A percentile compares a stretch with the other conserved stretches of the same genome.
These are phyloP conservation scores for Mrakiaceae sp. DNA, from an alignment of 1,284 basidiomycete genomes.

Conservation along the genomic window DNA sequence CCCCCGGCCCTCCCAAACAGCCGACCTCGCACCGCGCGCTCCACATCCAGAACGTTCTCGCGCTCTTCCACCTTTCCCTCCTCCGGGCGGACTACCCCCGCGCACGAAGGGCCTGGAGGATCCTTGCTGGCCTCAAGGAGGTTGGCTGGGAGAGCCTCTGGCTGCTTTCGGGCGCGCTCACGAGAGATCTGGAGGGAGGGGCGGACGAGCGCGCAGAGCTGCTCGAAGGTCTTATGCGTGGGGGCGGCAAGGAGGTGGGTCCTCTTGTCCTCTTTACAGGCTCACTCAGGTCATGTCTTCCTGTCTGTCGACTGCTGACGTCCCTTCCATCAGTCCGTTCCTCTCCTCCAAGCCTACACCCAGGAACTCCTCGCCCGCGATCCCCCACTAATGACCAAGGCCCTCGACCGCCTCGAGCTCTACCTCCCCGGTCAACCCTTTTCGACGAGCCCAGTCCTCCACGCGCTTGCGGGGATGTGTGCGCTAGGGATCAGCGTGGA, in stretches of 20 bases:
- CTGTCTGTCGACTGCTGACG: background rate
- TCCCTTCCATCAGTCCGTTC: background rate
- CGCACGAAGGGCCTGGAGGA: background rate
- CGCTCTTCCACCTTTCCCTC: constrained; percentile 9
- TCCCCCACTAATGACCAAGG: background rate
- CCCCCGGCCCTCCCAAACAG: background rate
- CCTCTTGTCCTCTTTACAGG: background rate
- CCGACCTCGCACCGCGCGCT: background rate
- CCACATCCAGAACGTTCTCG: background rate
- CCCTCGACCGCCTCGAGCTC: constrained; percentile 11
- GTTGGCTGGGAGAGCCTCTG: background rate
- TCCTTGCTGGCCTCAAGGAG: background rate
- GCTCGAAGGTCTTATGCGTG: constrained; percentile 6
- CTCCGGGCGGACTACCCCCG: background rate
- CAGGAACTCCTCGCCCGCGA: constrained; percentile 2
- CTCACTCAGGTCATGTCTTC: too few species aligned
- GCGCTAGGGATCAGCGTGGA: constrained; percentile 4
- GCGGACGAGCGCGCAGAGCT: background rate
- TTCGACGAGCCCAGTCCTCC: constrained; percentile 3
- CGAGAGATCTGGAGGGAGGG: background rate
- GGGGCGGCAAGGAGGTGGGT: constrained; percentile 4
- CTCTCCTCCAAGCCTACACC: constrained; percentile 5
- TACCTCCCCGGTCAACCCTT: constrained; percentile 9
- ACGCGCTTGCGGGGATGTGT: constrained; percentile 5
- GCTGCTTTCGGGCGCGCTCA: background rate